Evolutionary conservation across 148 eudicot species (phyloP), one percentile per base, ranked within the genome.

Genomic region (Heliamphora exappendiculata): DNA sequence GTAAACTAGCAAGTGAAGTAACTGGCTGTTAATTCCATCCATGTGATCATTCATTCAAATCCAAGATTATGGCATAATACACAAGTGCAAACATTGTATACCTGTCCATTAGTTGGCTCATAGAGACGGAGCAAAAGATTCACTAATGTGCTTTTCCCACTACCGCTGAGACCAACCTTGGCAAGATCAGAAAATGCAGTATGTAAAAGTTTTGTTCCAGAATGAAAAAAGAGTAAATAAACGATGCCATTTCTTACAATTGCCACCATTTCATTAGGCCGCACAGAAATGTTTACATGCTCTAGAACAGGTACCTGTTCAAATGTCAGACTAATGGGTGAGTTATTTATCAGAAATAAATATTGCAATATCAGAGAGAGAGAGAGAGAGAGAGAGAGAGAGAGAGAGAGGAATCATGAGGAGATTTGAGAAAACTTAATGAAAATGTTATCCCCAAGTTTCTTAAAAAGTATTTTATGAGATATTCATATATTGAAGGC

Each of bases 131-230:
- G 90, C 82, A 87, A 75, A 33, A 87, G 84, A 82, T 87, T 81
- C 45, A 85, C 76, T 62, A 87, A 73, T 50, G 88, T 85, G 86
- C 90, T 87, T 79, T 87, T 87, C 51, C 90, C 90, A 34, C 88
- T 83, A 55, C 90, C 88, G 75, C 88, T 87, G 33, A 80, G 90
- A 65, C 90, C 90, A 29, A 83, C 85, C 90, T 87, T 44, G 58
- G 44, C 20, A 79, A 75, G 60, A 47, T n/a, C 44, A 70, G 63
- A 5, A 55, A 76, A 45, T 37, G 24, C 44, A 78, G 49, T 44
- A 72, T 53, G 12, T 42, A 54, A 7, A 11, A n/a, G 19, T 10
- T n/a, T 58, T 45, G 60, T 34, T 29, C 42, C 50, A 82, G 28
- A 37, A 68, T 20, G 3, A 55, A 17, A 66, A 36, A 36, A 47